Conservation (phyloP, 1,139 yeast species). For the Saccharomyces hybrid region DNA sequence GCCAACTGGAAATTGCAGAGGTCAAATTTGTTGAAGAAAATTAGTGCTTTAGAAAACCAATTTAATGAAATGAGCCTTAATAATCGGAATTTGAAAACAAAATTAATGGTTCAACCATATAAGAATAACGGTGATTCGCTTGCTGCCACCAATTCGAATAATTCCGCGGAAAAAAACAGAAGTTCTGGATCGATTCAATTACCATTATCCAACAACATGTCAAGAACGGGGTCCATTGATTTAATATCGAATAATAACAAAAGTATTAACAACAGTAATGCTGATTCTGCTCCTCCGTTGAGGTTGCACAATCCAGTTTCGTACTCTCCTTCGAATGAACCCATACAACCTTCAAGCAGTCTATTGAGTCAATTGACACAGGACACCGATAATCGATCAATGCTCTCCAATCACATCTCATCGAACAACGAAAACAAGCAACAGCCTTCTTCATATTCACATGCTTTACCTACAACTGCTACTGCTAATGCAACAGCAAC, state of each 20-base stretch:
- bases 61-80: conserved; percentile 18
- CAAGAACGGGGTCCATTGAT: not conserved
- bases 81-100: conserved; percentile 23
- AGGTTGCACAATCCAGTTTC: conserved; percentile 23
- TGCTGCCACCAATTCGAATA: not conserved
- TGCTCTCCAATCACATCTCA: not conserved
- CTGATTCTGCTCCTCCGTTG: conserved; percentile 10
- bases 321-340: conserved; percentile 5
- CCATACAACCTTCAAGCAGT: not conserved
- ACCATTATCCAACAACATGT: not conserved
- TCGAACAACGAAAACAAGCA: not conserved
- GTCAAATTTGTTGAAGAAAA: conserved; percentile 15
- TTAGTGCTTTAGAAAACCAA: conserved; percentile 19
- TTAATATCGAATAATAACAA: not conserved
- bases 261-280: not conserved
- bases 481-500: conserved; percentile 6
- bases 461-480: conserved; percentile 9
- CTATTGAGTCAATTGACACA: not conserved
- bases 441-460: conserved; percentile 4
- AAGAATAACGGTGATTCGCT: not conserved
- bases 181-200: not conserved
- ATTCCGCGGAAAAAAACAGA: not conserved
- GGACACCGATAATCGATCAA: not conserved
- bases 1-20: conserved; percentile 21
- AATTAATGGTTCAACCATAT: conserved; percentile 23